Conservation (phyloP, 805 yeast genomes). For the Wickerhamiella sorbophila region DNA sequence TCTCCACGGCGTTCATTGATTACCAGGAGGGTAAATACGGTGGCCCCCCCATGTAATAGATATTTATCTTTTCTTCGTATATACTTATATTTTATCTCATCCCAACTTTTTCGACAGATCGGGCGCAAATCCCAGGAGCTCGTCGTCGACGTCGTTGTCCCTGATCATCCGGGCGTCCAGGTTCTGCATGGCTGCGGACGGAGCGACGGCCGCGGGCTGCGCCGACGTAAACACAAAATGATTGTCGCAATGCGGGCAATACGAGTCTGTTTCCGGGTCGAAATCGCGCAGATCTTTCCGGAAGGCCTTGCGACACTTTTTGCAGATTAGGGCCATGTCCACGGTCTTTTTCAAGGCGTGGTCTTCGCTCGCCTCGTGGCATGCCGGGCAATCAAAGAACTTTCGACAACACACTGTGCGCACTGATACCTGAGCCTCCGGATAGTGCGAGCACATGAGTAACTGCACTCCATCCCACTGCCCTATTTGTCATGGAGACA, state of each 20-base stretch:
- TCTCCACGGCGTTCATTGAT: constrained; percentile 55
- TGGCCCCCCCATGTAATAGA: constrained; percentile 1
- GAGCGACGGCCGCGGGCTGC: constrained; percentile 3
- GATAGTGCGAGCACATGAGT: constrained; percentile 22
- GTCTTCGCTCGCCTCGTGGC: constrained; percentile 22
- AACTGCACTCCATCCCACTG: too few relatives aligned
- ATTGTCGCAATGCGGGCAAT: constrained; percentile 25
- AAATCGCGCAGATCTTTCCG: constrained; percentile 24
- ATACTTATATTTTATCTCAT: constrained; percentile 1
- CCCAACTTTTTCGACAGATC: constrained; percentile 16
- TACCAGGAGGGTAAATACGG: constrained; percentile 35
- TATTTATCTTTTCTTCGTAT: background rate
- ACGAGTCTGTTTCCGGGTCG: constrained; percentile 23
- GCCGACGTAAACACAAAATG: constrained; percentile 18
- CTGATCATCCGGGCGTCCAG: constrained; percentile 21
- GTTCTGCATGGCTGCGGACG: constrained; percentile 8
- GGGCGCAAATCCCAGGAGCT: constrained; percentile 16
- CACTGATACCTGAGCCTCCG: constrained; percentile 25
- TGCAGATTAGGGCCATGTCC: constrained; percentile 23
- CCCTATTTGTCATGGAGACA: constrained; percentile 26
- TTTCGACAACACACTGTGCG: constrained; percentile 22
- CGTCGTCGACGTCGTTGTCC: constrained; percentile 21
- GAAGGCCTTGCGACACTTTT: constrained; percentile 24
- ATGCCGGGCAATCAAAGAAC: constrained; percentile 25
- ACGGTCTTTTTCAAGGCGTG: constrained; percentile 22